Conservation (phyloP, 257 asterid species). For the Jacaranda mimosifolia region DNA sequence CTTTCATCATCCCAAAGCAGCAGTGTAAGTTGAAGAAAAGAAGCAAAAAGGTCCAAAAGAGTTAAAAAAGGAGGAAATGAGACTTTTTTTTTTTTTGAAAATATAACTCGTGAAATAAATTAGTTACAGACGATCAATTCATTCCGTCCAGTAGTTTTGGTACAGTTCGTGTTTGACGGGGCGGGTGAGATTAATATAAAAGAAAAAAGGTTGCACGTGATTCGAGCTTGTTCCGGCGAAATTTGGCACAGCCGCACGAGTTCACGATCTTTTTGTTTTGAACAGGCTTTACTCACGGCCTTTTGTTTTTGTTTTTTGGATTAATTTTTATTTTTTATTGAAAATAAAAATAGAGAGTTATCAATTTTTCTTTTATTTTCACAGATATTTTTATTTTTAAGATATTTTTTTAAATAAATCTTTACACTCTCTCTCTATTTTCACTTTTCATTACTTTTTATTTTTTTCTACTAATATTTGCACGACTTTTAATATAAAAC, state of each 20-base stretch:
- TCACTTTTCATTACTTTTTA: too few species aligned
- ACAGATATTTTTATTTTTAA: too few species aligned
- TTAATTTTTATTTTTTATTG: too few species aligned
- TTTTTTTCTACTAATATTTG: too few species aligned
- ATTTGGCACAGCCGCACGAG: conserved; percentile 40
- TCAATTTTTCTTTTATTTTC: too few species aligned
- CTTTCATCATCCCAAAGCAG: neutral
- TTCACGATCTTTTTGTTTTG: conserved; percentile 12
- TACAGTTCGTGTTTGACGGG: conserved; percentile 33
- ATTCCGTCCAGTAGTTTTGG: conserved; percentile 14
- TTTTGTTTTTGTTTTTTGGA: too few species aligned
- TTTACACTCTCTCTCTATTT: too few species aligned
- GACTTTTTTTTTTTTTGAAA: neutral
- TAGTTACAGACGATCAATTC: conserved; percentile 14
- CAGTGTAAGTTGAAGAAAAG: neutral
- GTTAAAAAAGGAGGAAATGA: neutral
- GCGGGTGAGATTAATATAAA: neutral
- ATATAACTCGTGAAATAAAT: conserved; percentile 22
- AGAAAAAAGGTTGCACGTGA: conserved; percentile 23
- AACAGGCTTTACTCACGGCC: neutral
- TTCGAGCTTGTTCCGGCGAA: conserved; percentile 23
- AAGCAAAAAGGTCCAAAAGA: neutral
- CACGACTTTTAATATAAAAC: too few species aligned
- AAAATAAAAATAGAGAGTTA: too few species aligned
- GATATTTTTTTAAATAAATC: too few species aligned